Evolutionary conservation across 805 yeast genomes (phyloP), one percentile per base, ranked within the genome.

Genomic region (Yarrowia sp.): DNA sequence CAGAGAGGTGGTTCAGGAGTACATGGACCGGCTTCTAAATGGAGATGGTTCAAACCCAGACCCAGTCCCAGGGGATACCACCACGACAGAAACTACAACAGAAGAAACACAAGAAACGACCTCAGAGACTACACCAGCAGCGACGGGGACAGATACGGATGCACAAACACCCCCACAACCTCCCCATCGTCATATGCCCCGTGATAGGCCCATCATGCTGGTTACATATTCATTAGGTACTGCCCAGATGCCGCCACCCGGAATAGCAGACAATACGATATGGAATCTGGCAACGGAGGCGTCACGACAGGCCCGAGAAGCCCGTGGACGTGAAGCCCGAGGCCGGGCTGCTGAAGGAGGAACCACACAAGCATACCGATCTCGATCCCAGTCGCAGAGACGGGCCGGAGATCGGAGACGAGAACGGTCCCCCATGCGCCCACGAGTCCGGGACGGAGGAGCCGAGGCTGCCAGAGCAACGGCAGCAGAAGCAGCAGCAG

Each of bases 1-100:
- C 61, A 17, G 61, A 36, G 61, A 38, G 46, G 46, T 38, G 21
- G 61, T 54, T 8, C 44, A 54, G 24, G 61, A 54, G 46, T 38
- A 54, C 35, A 54, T 54, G 61, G 46, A 54, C 26, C 44, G 61
- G 7, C 46, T 54, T 17, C 14, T 54, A 26, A 38, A 38, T 17
- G 46, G 46, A 17, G 44, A 52, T 4, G 33, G 24, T 7, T 2
- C 43, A 35, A 24, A 51, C 41, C 35, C 59, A 35, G 40, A 35
- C 22, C 22, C 33, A 17, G 35, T 10, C 8, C 22, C 22, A 16
- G 59, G 22, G 38, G 59, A 51, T 28, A n/a, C 41, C 16, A 21
- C 19, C 30, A 19, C 58, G 33, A 17, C 40, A 11, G 24, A 38
- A 11, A 28, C 16, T 4, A 19, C 40, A 32, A 8, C 41, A 33